A percentile compares a stretch with the other conserved stretches of the same genome.
These are phyloP conservation scores for Camelina hispida DNA, from an alignment of 345 rosid species.

Conservation along the genomic window DNA sequence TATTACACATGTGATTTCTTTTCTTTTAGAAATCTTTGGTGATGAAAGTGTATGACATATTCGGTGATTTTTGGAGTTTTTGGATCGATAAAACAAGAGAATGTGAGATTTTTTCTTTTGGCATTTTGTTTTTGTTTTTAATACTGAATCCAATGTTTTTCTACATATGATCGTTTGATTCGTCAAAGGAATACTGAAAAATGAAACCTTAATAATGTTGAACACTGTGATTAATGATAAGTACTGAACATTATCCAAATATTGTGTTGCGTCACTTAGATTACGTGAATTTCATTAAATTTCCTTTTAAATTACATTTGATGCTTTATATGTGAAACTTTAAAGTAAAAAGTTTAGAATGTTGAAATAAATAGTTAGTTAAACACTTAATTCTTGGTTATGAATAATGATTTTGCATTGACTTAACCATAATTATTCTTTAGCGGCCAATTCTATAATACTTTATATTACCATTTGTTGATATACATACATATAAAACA, in stretches of 20 bases:
- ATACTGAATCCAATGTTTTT: neutral
- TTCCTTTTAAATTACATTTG: too few relatives aligned
- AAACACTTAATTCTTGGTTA: too few relatives aligned
- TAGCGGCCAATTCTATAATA: neutral
- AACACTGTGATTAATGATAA: neutral
- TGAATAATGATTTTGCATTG: neutral
- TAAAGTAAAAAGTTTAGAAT: too few relatives aligned
- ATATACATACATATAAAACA: too few relatives aligned
- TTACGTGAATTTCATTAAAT: too few relatives aligned
- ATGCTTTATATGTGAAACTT: too few relatives aligned
- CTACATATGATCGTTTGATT: neutral
- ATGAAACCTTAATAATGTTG: neutral
- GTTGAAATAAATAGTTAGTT: too few relatives aligned
- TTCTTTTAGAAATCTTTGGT: neutral
- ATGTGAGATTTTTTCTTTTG: neutral
- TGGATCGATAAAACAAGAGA: constrained; percentile 1
- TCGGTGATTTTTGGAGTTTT: constrained; percentile 6
- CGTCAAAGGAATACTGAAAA: neutral
- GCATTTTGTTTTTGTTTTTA: neutral
- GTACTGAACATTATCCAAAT: too few relatives aligned
- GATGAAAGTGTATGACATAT: constrained; percentile 10
- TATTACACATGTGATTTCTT: constrained; percentile 27
- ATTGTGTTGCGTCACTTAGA: too few relatives aligned
- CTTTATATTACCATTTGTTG: neutral
- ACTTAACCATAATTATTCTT: neutral